phyloP scores from a whole-genome alignment of 768 basidiomycete genomes.

The Lactifluus piperatus region DNA sequence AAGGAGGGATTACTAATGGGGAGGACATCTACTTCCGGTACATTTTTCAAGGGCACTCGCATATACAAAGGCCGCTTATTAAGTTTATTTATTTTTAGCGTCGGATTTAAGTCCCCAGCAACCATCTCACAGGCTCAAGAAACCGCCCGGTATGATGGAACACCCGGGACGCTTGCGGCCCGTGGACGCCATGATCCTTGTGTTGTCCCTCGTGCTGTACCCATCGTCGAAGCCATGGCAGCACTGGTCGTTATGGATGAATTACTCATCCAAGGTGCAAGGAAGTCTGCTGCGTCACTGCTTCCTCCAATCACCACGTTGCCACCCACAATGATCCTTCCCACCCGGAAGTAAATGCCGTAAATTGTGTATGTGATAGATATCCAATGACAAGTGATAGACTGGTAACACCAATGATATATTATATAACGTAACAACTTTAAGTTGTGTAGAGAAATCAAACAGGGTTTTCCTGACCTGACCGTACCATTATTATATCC shows the following conservation, averaged over 20 bases:
- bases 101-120: constrained; percentile 97
- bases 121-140: constrained; percentile 89
- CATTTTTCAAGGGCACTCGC: constrained; percentile 21
- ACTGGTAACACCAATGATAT: constrained; percentile 5
- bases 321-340: constrained; percentile 76
- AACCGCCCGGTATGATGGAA: constrained; percentile 92
- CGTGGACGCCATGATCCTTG: constrained; percentile 95
- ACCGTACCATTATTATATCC: neutral
- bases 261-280: constrained; percentile 81
- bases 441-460: neutral
- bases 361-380: constrained; percentile 8
- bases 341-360: constrained; percentile 2
- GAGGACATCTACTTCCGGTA: constrained; percentile 97
- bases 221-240: constrained; percentile 98
- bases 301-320: constrained; percentile 85
- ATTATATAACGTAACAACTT: constrained; percentile 3
- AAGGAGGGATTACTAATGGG: constrained; percentile 96
- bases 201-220: constrained; percentile 93
- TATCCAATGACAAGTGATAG: constrained; percentile 8
- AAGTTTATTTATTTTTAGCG: constrained; percentile 39
- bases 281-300: constrained; percentile 60
- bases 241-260: constrained; percentile 92
- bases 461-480: neutral
- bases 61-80: neutral
- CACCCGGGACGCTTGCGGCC: constrained; percentile 78